Base-by-base conservation (phyloP, 1,139 yeast species). In the Hanseniaspora uvarum region DNA sequence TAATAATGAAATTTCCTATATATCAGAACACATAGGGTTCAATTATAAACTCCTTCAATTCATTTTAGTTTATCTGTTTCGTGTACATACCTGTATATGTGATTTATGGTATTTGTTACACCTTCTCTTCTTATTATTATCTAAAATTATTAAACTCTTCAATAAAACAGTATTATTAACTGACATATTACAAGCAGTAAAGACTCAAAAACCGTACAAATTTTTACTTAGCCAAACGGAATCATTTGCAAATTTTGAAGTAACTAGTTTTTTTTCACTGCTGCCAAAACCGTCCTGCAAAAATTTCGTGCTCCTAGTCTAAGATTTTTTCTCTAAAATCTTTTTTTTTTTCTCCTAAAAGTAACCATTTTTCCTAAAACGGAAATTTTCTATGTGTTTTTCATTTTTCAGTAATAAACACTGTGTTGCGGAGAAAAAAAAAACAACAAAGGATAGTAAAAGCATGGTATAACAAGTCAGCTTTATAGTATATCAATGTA, bases 11-110 rank as follows among this genome's bases (percentile, higher is more conserved):
- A n/a, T 4, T 19, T 16, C 10, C 6, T 34, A 7, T 12, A 16
- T 34, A n/a, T 39, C 43, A 39, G 31, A n/a, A 39, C 18, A 23
- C 16, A 21, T 14, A 23, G 16, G n/a, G 37, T 28, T 18, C 18
- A 46, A 46, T 14, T 31, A 11, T 14, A 16, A 44, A 31, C 38
- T 44, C 21, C 24, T 34, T 46, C 36, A 11, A 36, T 46, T 46
- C 23, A 5, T 23, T 31, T 14, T 4, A 12, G 30, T 21, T 21
- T 24, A 14, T 21, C 18, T 33, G 18, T n/a, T 11, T 31, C 7
- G 14, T 36, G 37, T 50, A 50, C 53, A 50, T 50, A 50, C 53
- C 48, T 50, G 46, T 40, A 50, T 43, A 24, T 43, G 18, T 43
- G 53, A 50, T 50, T 50, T 50, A 50, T 50, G 53, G 48, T 43